Conservation (phyloP, 2,329 filamentous ascomycete genomes). For the Colletotrichum sidae region DNA sequence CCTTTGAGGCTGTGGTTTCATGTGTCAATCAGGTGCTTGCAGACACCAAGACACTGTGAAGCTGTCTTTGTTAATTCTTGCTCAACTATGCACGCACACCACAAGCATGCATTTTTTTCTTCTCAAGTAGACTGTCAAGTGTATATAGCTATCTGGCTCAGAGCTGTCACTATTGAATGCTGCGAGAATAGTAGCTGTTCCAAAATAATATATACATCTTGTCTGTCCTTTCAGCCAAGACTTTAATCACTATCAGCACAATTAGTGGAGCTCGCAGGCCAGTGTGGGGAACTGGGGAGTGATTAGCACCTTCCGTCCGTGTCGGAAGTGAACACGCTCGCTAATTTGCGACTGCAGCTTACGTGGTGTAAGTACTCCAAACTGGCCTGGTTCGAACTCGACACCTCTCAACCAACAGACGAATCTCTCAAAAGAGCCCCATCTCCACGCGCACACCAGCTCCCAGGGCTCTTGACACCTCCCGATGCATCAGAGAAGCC, state of each 20-base stretch:
- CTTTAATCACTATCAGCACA: slow-evolving; percentile 22
- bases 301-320: slow-evolving; percentile 32
- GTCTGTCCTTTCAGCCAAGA: too few species aligned
- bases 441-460: slow-evolving; percentile 25
- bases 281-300: slow-evolving; percentile 35
- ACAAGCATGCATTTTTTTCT: too few species aligned
- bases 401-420: slow-evolving; percentile 28
- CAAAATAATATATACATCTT: not conserved
- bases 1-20: slow-evolving; percentile 22
- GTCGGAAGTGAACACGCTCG: slow-evolving; percentile 38
- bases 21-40: slow-evolving; percentile 6
- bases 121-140: too few species aligned
- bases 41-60: not conserved
- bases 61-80: not conserved
- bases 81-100: not conserved
- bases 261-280: slow-evolving; percentile 21
- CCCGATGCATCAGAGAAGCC: slow-evolving; percentile 36
- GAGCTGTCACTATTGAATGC: too few species aligned
- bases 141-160: not conserved
- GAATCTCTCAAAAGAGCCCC: slow-evolving; percentile 10
- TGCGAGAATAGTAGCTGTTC: not conserved
- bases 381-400: slow-evolving; percentile 22
- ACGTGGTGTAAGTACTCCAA: slow-evolving; percentile 36
- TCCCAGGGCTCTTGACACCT: slow-evolving; percentile 34
- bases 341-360: slow-evolving; percentile 37